Evolutionary conservation across 257 asterid genomes (phyloP).

Genomic region (Linderniella brevidens): DNA sequence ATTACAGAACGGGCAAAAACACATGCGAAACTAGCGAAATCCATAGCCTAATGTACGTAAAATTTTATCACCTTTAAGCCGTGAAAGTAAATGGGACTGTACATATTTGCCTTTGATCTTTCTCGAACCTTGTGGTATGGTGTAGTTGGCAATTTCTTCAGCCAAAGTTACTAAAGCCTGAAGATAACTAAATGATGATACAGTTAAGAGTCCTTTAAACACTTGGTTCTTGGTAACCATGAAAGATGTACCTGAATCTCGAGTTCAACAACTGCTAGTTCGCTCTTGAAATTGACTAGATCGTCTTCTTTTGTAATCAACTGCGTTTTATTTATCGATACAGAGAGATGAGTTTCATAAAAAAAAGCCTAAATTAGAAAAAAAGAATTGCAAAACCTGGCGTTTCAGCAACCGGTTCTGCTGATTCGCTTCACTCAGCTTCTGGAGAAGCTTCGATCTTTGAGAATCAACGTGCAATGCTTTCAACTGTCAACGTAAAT

Average conservation of each 20-base stretch:
- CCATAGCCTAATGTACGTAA: not conserved
- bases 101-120: conserved; percentile 73
- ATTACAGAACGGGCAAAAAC: not conserved
- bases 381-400: conserved; percentile 30
- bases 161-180: conserved; percentile 69
- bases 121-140: conserved; percentile 62
- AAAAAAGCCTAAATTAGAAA: not conserved
- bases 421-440: conserved; percentile 87
- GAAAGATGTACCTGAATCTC: conserved; percentile 49
- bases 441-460: conserved; percentile 54
- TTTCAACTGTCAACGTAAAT: conserved; percentile 35
- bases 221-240: not conserved
- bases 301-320: conserved; percentile 52
- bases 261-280: conserved; percentile 38
- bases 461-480: conserved; percentile 58
- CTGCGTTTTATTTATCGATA: conserved; percentile 23
- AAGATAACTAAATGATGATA: conserved; percentile 6
- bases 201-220: not conserved
- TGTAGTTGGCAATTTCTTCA: conserved; percentile 44
- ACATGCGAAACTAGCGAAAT: not conserved
- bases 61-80: conserved; percentile 40
- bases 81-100: conserved; percentile 63
- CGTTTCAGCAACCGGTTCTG: conserved; percentile 69
- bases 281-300: conserved; percentile 41
- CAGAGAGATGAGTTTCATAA: conserved; percentile 5